Conservation (phyloP, 768 basidiomycete genomes). For the Russula sp. region DNA sequence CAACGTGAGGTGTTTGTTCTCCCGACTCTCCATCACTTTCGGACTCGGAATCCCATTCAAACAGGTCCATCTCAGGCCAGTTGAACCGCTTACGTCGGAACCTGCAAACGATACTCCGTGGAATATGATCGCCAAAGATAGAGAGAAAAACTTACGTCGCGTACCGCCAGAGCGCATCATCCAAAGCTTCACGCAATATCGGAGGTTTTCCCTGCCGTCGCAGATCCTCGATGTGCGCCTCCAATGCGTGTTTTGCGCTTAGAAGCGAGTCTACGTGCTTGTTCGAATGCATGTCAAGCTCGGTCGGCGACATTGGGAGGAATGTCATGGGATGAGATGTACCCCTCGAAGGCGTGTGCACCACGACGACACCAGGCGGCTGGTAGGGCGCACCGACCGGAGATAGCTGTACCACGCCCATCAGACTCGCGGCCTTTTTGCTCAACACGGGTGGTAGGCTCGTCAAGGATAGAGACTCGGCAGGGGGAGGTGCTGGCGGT, state of each 20-base stretch:
- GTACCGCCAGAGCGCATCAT: conserved; percentile 47
- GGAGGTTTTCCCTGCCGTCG: conserved; percentile 22
- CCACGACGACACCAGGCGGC: conserved; percentile 54
- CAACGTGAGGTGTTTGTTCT: background rate
- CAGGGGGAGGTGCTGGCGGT: conserved; percentile 27
- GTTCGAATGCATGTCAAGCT: conserved; percentile 71
- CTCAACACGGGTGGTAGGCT: conserved; percentile 23
- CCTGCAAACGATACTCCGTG: conserved; percentile 29
- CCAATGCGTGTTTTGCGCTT: conserved; percentile 52
- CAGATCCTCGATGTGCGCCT: conserved; percentile 38
- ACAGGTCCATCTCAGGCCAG: conserved; percentile 40
- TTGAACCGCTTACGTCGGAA: conserved; percentile 63
- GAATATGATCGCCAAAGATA: background rate
- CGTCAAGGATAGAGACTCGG: conserved; percentile 15
- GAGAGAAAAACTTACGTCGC: conserved; percentile 39
- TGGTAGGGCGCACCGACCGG: conserved; percentile 32
- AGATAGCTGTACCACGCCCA: conserved; percentile 26
- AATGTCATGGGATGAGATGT: conserved; percentile 44
- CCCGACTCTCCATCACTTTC: background rate
- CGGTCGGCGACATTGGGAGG: conserved; percentile 47
- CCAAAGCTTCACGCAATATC: conserved; percentile 29
- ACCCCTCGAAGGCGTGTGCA: background rate
- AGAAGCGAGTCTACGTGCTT: conserved; percentile 60
- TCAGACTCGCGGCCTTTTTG: conserved; percentile 33
- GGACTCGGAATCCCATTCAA: conserved; percentile 1